Evolutionary conservation across 2,329 filamentous ascomycete species (phyloP).

Genomic region (Claviceps fusiformis): DNA sequence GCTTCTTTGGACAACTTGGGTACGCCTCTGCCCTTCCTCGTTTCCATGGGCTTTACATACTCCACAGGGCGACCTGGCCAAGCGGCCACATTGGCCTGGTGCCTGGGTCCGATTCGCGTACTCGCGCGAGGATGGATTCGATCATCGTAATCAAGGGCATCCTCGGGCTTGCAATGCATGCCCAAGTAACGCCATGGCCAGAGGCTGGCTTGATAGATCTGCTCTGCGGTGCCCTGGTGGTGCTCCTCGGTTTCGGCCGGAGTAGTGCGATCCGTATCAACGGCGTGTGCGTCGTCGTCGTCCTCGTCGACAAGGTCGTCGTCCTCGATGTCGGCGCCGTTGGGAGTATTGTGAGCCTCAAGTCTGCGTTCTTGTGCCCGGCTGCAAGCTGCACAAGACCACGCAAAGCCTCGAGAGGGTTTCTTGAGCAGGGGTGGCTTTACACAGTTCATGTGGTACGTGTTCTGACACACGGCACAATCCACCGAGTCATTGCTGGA

Average conservation of each 20-base stretch:
- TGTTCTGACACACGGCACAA: conserved; percentile 86
- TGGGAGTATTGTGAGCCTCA: conserved; percentile 77
- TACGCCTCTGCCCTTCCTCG: conserved; percentile 74
- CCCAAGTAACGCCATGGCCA: conserved; percentile 96
- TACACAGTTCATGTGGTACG: conserved; percentile 98
- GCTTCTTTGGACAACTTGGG: conserved; percentile 68
- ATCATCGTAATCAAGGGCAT: conserved; percentile 93
- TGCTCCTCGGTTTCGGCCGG: conserved; percentile 46
- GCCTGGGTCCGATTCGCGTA: conserved; percentile 77
- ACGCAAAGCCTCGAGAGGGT: conserved; percentile 91
- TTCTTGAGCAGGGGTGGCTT: conserved; percentile 86
- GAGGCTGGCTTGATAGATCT: conserved; percentile 81
- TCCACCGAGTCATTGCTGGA: conserved; percentile 83
- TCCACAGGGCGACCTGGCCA: conserved; percentile 86
- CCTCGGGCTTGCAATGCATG: conserved; percentile 88
- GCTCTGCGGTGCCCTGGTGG: conserved; percentile 59
- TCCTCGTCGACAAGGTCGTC: conserved; percentile 55
- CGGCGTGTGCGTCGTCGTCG: conserved; percentile 48
- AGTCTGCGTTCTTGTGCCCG: conserved; percentile 88
- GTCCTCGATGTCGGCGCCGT: conserved; percentile 55
- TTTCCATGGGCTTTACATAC: conserved; percentile 76
- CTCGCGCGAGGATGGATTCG: conserved; percentile 93
- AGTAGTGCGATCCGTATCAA: conserved; percentile 48
- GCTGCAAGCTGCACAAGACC: conserved; percentile 93
- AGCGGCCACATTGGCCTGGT: conserved; percentile 72